phyloP scores from a whole-genome alignment of 345 rosid genomes.

The Aquilaria yunnanensis region DNA sequence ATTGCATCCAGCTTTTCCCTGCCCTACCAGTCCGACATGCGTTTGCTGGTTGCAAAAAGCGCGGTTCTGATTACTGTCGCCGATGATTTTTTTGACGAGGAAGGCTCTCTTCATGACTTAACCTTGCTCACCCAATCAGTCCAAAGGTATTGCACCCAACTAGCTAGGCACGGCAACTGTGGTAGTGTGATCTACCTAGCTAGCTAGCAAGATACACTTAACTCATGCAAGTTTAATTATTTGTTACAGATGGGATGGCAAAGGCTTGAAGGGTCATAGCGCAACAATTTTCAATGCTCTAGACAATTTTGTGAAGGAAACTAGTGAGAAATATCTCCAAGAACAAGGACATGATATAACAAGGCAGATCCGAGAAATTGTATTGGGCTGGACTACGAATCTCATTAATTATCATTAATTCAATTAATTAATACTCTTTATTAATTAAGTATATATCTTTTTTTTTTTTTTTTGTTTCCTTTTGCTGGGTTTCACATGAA shows the following conservation, averaged over 20 bases:
- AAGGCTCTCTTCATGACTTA: conserved; percentile 47
- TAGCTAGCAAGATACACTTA: neutral
- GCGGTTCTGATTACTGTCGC: conserved; percentile 49
- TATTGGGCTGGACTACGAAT: conserved; percentile 5
- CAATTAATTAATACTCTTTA: neutral
- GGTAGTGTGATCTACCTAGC: no score
- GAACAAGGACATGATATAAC: conserved; percentile 32
- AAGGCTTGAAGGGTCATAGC: conserved; percentile 36
- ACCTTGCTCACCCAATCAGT: conserved; percentile 39
- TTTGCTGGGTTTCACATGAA: no score
- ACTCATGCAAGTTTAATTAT: neutral
- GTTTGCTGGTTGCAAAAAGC: conserved; percentile 36
- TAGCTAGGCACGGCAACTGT: neutral
- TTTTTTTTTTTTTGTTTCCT: neutral
- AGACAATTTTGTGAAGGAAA: conserved; percentile 32
- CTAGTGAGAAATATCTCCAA: conserved; percentile 17
- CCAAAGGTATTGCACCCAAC: conserved; percentile 26
- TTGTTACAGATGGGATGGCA: conserved; percentile 45
- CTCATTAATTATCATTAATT: no score
- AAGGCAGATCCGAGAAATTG: conserved; percentile 28
- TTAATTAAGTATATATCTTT: no score
- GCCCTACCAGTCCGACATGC: conserved; percentile 22
- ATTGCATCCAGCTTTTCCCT: conserved; percentile 23
- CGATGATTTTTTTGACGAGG: conserved; percentile 57
- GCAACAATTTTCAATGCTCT: conserved; percentile 48